Percentiles rank a stretch among this genome's conserved stretches.
Evolutionary conservation across 139 green algal genomes (phyloP).

Genomic region (Auxenochlorella pyrenoidosa): DNA sequence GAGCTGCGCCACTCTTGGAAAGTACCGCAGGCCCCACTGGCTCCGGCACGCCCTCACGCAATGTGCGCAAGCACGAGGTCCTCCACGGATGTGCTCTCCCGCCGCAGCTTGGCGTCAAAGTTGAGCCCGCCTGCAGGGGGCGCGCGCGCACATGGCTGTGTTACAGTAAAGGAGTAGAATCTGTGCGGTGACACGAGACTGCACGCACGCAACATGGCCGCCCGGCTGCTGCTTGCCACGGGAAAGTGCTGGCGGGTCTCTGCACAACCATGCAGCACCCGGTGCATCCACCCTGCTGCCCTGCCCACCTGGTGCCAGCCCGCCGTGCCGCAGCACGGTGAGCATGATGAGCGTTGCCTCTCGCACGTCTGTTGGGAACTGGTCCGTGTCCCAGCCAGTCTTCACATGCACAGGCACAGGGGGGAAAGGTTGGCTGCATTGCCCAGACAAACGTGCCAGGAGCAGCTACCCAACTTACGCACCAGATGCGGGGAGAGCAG

Average conservation of each 20-base stretch:
- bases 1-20: too few species aligned
- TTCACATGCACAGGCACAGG: background rate
- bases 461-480: background rate
- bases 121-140: conserved; percentile 66
- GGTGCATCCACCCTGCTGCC: background rate
- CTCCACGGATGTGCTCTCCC: conserved; percentile 62
- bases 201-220: too few species aligned
- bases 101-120: conserved; percentile 83
- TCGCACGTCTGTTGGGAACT: conserved; percentile 73
- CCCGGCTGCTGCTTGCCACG: too few species aligned
- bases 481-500: too few species aligned
- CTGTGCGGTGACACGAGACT: too few species aligned
- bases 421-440: background rate
- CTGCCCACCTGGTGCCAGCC: conserved; percentile 51
- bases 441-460: too few species aligned
- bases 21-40: too few species aligned
- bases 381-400: conserved; percentile 81
- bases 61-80: conserved; percentile 81
- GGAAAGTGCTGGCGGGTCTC: background rate
- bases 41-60: background rate
- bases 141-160: too few species aligned
- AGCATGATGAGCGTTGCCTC: conserved; percentile 61
- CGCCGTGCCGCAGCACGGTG: conserved; percentile 64
- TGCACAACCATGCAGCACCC: too few species aligned
- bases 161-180: too few species aligned